These are phyloP conservation scores for Evansstolkia leycettana DNA, from an alignment of 495 filamentous ascomycete species.

Conservation along the genomic window DNA sequence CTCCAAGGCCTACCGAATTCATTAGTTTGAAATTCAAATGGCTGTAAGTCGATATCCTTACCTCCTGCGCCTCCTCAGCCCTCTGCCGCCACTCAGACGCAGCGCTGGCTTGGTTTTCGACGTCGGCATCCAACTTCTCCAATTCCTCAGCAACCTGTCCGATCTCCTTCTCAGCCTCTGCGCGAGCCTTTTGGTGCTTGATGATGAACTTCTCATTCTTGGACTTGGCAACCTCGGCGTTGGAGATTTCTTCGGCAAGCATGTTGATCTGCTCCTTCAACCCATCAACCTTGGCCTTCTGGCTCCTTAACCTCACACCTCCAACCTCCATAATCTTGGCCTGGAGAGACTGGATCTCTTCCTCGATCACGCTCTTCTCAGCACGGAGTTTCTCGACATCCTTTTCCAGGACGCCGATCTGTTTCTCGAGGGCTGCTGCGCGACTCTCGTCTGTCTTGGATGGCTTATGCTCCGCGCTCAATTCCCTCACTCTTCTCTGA, in stretches of 20 bases:
- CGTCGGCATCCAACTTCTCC: slow-evolving; percentile 61
- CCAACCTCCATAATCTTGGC: slow-evolving; percentile 97
- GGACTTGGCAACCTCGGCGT: slow-evolving; percentile 68
- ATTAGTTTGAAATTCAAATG: neutral
- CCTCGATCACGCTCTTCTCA: slow-evolving; percentile 76
- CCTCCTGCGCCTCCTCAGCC: slow-evolving; percentile 78
- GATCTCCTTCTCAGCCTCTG: slow-evolving; percentile 64
- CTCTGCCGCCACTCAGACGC: slow-evolving; percentile 58
- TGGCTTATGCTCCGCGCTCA: slow-evolving; percentile 64
- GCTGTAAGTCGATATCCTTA: slow-evolving; percentile 17
- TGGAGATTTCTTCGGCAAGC: slow-evolving; percentile 68
- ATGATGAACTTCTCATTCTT: slow-evolving; percentile 86
- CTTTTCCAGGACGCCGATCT: slow-evolving; percentile 57
- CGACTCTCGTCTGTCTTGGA: slow-evolving; percentile 65
- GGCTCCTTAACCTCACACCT: slow-evolving; percentile 78
- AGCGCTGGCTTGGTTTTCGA: slow-evolving; percentile 59
- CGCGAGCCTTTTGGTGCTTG: slow-evolving; percentile 75
- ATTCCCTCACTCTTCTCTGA: slow-evolving; percentile 69
- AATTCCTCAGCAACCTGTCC: slow-evolving; percentile 56
- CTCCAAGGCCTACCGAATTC: slow-evolving; percentile 42
- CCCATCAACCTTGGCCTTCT: slow-evolving; percentile 89
- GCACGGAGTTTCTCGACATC: slow-evolving; percentile 69
- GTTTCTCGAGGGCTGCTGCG: slow-evolving; percentile 57
- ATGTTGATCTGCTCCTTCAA: slow-evolving; percentile 75
- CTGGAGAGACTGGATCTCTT: slow-evolving; percentile 81